Conservation (phyloP, 176 grass and related monocot genomes). For the Aegilops speltoides region DNA sequence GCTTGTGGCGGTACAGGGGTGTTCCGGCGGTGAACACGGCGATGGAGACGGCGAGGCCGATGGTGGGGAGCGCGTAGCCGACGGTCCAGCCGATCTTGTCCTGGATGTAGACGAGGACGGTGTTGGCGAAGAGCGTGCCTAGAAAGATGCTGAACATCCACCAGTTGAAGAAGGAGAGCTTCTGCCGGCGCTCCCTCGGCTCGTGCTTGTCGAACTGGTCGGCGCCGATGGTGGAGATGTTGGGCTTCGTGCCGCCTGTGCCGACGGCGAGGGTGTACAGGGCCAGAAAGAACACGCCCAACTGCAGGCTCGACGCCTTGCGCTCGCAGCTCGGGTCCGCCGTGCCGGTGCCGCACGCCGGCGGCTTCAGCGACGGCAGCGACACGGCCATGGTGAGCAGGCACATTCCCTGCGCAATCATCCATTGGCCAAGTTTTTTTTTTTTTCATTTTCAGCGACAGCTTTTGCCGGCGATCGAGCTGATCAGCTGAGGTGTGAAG, state of each 20-base stretch:
- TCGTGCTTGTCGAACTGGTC: conserved; percentile 84
- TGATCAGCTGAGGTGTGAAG: not conserved
- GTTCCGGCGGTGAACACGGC: conserved; percentile 76
- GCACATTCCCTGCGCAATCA: conserved; percentile 61
- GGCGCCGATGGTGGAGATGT: conserved; percentile 94
- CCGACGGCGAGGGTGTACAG: conserved; percentile 83
- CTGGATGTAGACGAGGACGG: conserved; percentile 80
- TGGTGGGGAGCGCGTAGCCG: conserved; percentile 75
- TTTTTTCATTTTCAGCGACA: no score
- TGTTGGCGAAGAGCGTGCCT: conserved; percentile 84
- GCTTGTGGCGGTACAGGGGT: conserved; percentile 74
- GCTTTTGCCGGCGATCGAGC: not conserved
- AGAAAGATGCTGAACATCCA: conserved; percentile 99
- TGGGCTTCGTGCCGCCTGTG: conserved; percentile 89
- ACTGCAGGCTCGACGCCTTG: conserved; percentile 53
- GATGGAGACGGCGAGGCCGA: conserved; percentile 67
- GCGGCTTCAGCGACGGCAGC: conserved; percentile 64
- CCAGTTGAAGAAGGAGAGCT: conserved; percentile 99
- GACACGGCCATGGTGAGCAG: conserved; percentile 66
- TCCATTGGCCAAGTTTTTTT: no score
- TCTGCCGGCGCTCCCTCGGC: conserved; percentile 58
- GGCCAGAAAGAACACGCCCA: conserved; percentile 71
- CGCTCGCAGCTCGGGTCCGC: conserved; percentile 39
- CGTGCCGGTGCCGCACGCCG: conserved; percentile 49
- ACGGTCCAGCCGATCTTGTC: conserved; percentile 83